Base-by-base conservation (phyloP, 768 basidiomycete species). In the Collybiopsis confluens region DNA sequence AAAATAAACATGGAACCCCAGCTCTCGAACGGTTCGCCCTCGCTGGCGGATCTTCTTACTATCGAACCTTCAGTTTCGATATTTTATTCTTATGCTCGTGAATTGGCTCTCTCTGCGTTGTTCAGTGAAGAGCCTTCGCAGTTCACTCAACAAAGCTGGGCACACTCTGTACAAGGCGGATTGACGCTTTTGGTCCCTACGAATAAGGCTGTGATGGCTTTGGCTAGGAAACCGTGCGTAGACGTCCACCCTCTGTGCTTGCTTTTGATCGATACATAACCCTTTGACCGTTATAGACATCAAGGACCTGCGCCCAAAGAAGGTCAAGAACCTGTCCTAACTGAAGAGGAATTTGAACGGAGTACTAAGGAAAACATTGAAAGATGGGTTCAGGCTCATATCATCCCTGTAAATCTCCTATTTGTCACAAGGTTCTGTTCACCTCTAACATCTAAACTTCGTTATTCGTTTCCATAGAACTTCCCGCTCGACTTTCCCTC, bases 121-220 rank as follows among this genome's bases (percentile, higher is more conserved):
- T 78, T 92, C 46, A 63, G 66, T 16, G 69, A 75, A 30, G 52
- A 63, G 6, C 52, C 53, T n/a, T 53, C 62, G 1, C 72, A 67
- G 6, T 67, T 72, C 52, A 10, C 13, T 21, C 1, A 11, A 37
- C 21, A 21, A 21, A 4, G 26, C 6, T 6, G 27, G 4, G 13
- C 16, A 8, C 9, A 27, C 24, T 27, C 13, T 45, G 45, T 1
- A 13, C 30, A 24, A 1, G 18, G 21, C 24, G 47, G 47, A 13
- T 24, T 48, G 23, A 91, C 91, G 0, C 49, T 95, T 9, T 76
- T 96, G 40, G 91, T 86, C 4, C 92, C 92, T 0, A 90, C 88
- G 23, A 94, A 96, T 68, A 89, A 86, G 66, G 92, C 91, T 8
- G 82, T 94, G 15, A 90, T 92, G 81, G 84, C 85, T 3, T 70